Evolutionary conservation across 805 yeast genomes (phyloP).

Genomic region (Myxozyma vanderwaltii): DNA sequence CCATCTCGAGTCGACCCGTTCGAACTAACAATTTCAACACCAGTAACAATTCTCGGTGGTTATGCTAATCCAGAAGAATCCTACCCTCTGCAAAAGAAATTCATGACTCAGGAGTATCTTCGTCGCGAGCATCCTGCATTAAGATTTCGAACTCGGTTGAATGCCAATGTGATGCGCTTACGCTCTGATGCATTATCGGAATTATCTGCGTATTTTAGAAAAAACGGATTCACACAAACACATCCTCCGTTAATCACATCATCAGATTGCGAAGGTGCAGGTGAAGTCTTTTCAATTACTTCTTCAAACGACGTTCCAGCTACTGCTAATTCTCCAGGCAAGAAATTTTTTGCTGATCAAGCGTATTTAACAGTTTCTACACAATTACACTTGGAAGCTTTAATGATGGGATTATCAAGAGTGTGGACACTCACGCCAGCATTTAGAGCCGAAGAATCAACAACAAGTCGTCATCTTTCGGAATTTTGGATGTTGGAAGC

Average conservation of each 20-base stretch:
- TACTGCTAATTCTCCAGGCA: background rate
- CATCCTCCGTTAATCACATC: conserved; percentile 85
- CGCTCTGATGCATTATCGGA: conserved; percentile 66
- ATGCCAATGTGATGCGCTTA: conserved; percentile 67
- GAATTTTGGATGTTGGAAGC: conserved; percentile 99
- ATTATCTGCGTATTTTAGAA: conserved; percentile 57
- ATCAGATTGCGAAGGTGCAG: conserved; percentile 97
- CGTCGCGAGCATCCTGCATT: conserved; percentile 69
- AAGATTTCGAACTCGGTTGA: conserved; percentile 70
- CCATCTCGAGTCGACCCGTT: conserved; percentile 37
- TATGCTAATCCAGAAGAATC: conserved; percentile 41
- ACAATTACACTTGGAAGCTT: conserved; percentile 84
- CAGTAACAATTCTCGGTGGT: conserved; percentile 47
- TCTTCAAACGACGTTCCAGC: background rate
- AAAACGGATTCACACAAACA: conserved; percentile 64
- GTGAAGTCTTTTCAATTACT: conserved; percentile 73
- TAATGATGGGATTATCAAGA: conserved; percentile 69
- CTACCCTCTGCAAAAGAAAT: conserved; percentile 85
- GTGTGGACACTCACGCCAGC: conserved; percentile 92
- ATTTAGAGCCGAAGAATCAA: conserved; percentile 89
- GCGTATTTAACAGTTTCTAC: conserved; percentile 86
- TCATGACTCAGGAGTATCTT: conserved; percentile 63
- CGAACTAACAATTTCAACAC: conserved; percentile 50
- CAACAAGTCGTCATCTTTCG: conserved; percentile 85
- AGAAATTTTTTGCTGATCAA: conserved; percentile 61